phyloP scores from a whole-genome alignment of 179 eudicot species.

The Heliamphora pulchella region DNA sequence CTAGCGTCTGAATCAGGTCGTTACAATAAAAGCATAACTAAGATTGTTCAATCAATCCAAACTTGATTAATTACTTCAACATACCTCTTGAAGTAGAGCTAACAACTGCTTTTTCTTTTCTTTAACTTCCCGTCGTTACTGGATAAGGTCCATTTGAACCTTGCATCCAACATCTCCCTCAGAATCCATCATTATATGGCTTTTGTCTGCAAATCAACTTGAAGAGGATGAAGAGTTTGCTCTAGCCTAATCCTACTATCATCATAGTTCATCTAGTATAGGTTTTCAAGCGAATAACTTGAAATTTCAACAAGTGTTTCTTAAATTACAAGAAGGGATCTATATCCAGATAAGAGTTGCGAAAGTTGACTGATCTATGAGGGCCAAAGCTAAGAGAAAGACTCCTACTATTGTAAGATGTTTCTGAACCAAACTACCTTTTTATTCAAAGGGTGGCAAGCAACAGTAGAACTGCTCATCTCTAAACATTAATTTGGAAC shows the following conservation, averaged over 20 bases:
- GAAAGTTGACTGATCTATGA: slow-evolving; percentile 30
- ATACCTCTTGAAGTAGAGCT: slow-evolving; percentile 71
- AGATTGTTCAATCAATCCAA: background rate
- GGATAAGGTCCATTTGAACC: slow-evolving; percentile 23
- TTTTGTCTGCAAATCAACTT: slow-evolving; percentile 21
- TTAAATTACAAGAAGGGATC: slow-evolving; percentile 53
- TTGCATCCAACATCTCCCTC: slow-evolving; percentile 29
- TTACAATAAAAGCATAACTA: background rate
- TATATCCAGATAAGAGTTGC: slow-evolving; percentile 40
- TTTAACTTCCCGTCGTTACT: slow-evolving; percentile 32
- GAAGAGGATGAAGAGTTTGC: slow-evolving; percentile 19
- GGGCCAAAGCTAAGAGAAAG: slow-evolving; percentile 36
- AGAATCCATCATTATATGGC: slow-evolving; percentile 19
- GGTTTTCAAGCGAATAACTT: slow-evolving; percentile 42
- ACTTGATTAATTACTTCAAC: slow-evolving; percentile 3
- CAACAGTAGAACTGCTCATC: slow-evolving; percentile 28
- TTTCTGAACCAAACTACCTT: slow-evolving; percentile 29
- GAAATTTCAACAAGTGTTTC: slow-evolving; percentile 70
- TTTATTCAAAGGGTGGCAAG: slow-evolving; percentile 27
- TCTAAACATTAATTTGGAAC: slow-evolving; percentile 40
- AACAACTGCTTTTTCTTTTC: slow-evolving; percentile 58
- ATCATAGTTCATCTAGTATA: slow-evolving; percentile 23
- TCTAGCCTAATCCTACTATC: slow-evolving; percentile 15
- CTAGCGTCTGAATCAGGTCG: too few relatives aligned
- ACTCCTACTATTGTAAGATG: slow-evolving; percentile 36